Base-by-base conservation (phyloP, 2,329 filamentous ascomycete genomes). In the Ceratocystis alfenasii region DNA sequence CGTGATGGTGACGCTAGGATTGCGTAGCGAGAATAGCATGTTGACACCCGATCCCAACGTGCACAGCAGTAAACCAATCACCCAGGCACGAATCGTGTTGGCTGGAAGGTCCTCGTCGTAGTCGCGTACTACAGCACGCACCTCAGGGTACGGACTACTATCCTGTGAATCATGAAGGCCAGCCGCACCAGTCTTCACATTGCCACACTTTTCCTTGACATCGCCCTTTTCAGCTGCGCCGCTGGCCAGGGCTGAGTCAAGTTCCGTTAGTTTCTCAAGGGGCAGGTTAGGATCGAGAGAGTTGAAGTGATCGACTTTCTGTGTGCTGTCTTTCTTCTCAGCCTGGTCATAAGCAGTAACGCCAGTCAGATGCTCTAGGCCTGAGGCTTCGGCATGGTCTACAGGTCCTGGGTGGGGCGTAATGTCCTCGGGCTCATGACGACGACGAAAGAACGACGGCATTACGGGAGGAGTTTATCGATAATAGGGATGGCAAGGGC, bases 101-200 rank as follows among this genome's bases (percentile, higher is more conserved):
- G 79, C 79, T n/a, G 83, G 81, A 28, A 86, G 76, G 70, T 86
- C 84, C 69, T 85, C 79, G 70, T 87, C 85, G 71, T 81, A 80
- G 72, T 87, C 87, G 68, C 82, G 77, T 20, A 87, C 85, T 20
- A 85, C 82, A 30, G 84, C 82, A 70, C 85, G 82, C 65, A 87
- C 85, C 75, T 87, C 84, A 46, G 83, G 83, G 71, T 87, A 87
- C 1, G 85, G 85, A 61, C 84, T 87, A 72, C 87, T 84, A 66
- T 87, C 83, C 71, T 86, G 79, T 71, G 85, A 77, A 25, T 25
- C 50, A 7, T 53, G n/a, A n/a, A 53, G 48, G 25, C 12, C 25
- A 67, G 82, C 74, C 60, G 82, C 81, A 70, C 81, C 79, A 70
- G 85, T 81, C 41, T 50, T 60, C 74, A 65, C 20, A 36, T 61